Base-by-base conservation (phyloP, 2,329 filamentous ascomycete genomes). In the Helotiales sp. region DNA sequence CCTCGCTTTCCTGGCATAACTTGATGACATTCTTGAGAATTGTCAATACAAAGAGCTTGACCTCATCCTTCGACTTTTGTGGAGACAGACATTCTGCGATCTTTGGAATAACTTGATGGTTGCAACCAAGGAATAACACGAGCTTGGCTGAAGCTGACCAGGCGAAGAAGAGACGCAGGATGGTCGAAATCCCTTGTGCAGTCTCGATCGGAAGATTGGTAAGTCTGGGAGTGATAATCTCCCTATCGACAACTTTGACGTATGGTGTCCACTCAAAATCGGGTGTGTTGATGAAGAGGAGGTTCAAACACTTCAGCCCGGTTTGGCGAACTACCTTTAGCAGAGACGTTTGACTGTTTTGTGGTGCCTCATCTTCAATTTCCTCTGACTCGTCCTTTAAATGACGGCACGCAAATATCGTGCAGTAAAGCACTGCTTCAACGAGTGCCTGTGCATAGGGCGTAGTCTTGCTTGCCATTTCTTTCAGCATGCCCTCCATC, bases 111-210 rank as follows among this genome's bases (percentile, higher is more conserved):
- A 86, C 82, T 57, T 86, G 82, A 7, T 81, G 73, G 12, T 88
- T 83, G 34, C 79, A 71, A 3, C 72, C 72, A 7, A 99, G 79
- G 66, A 95, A 90, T 6, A 86, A 70, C 1, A 87, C 86, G 1
- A 86, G 87, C 60, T 79, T 81, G 0, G 84, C 79, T 22, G 88
- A 81, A 57, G 82, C 82, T 3, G 91, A 87, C 90, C 93, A 96
- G 1, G 89, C 89, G 3, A 85, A 86, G 62, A 99, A 85, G 5
- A 99, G 78, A 61, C 88, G 87, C 60, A 97, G 81, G 38, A 92
- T 82, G 15, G 88, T 90, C 2, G 95, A 98, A 7, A 97, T 80
- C 13, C 91, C 91, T 70, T 99, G 93, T 0, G 91, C 89, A 42
- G 91, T 96, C 75, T 99, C 95, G 5, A 83, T 79, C 0, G 92